Evolutionary conservation across 2,329 filamentous ascomycete species (phyloP).

Genomic region (Verticillium longisporum): DNA sequence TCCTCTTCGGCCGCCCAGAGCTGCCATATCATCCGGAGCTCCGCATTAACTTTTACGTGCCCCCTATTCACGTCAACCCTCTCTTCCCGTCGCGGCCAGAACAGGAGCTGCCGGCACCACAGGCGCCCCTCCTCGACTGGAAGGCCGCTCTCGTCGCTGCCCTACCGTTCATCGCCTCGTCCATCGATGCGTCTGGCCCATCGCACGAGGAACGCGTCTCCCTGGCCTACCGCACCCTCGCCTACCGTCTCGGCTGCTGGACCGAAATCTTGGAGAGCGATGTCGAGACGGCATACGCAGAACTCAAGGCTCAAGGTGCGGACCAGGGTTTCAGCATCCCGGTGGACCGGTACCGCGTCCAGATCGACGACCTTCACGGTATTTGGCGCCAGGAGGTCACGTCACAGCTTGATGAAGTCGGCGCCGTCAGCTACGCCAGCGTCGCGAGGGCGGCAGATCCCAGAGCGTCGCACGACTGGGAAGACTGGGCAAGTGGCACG

Average conservation of each 20-base stretch:
- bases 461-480: neutral
- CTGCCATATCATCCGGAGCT: constrained; percentile 23
- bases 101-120: neutral
- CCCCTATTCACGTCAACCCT: neutral
- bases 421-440: constrained; percentile 15
- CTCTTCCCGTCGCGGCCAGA: neutral
- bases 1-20: constrained; percentile 17
- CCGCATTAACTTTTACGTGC: constrained; percentile 16
- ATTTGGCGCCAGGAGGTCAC: constrained; percentile 15
- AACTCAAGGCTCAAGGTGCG: constrained; percentile 10
- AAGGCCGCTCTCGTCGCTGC: neutral
- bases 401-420: constrained; percentile 9
- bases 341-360: constrained; percentile 1
- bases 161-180: constrained; percentile 4
- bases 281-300: neutral
- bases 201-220: neutral
- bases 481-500: neutral
- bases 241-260: constrained; percentile 18
- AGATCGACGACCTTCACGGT: constrained; percentile 4
- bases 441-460: constrained; percentile 26
- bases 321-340: neutral
- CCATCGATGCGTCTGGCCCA: constrained; percentile 2
- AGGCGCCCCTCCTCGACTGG: neutral
- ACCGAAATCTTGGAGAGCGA: constrained; percentile 3
- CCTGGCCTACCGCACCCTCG: constrained; percentile 15